These are phyloP conservation scores for Mycena epipterygia DNA, from an alignment of 768 basidiomycete species.

Conservation along the genomic window DNA sequence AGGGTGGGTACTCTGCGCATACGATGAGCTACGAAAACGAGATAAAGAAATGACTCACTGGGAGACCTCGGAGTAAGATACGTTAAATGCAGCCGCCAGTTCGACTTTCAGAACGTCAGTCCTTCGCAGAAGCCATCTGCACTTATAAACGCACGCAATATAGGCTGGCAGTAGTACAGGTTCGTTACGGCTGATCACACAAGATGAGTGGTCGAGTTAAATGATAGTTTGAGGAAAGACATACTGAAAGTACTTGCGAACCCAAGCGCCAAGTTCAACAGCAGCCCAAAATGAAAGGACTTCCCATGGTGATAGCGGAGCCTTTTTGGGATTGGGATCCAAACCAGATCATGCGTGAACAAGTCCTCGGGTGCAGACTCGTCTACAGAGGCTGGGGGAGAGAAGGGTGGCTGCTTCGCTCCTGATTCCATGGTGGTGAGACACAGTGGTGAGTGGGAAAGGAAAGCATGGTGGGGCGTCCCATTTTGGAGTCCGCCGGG, in stretches of 20 bases:
- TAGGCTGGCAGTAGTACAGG: conserved; percentile 86
- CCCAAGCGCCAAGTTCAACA: conserved; percentile 71
- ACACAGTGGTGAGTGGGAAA: no score
- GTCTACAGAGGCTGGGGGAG: background rate
- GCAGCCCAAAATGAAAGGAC: conserved; percentile 65
- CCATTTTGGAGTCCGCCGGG: no score
- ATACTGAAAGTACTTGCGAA: conserved; percentile 68
- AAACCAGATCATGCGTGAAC: conserved; percentile 33
- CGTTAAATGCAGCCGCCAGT: conserved; percentile 53
- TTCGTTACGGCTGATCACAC: conserved; percentile 65
- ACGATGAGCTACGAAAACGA: background rate
- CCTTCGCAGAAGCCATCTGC: background rate
- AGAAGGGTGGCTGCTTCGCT: no score
- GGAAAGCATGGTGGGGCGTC: no score
- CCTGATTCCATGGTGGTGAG: no score
- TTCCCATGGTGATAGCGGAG: conserved; percentile 64
- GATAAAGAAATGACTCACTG: conserved; percentile 22
- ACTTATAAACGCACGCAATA: conserved; percentile 66
- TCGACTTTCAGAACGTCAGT: conserved; percentile 50
- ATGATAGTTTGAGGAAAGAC: background rate
- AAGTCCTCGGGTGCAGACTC: background rate
- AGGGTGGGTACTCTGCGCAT: conserved; percentile 36
- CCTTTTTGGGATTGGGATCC: conserved; percentile 73
- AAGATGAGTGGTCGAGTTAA: background rate
- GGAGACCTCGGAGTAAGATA: conserved; percentile 43